These are phyloP conservation scores for Melampsora occidentalis DNA, from an alignment of 1,284 basidiomycete genomes.

Conservation along the genomic window DNA sequence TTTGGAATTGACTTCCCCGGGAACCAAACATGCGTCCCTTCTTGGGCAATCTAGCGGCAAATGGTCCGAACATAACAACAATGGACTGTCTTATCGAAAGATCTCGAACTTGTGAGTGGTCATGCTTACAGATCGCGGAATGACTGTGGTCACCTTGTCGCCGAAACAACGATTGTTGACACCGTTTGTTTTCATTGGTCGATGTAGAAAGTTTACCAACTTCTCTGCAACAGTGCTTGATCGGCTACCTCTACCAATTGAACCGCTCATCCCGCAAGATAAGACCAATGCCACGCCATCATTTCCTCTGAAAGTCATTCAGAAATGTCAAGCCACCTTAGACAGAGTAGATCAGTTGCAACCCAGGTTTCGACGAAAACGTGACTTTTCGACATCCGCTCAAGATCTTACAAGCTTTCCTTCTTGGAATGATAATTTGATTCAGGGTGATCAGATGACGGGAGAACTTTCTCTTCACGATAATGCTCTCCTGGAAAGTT, in stretches of 20 bases:
- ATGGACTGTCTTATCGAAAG: constrained; percentile 21
- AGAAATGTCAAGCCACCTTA: constrained; percentile 27
- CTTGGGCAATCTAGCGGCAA: constrained; percentile 21
- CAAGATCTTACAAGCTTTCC: background rate
- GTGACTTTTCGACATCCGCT: background rate
- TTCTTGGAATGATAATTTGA: constrained; percentile 27
- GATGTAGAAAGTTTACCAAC: constrained; percentile 35
- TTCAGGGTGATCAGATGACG: constrained; percentile 24
- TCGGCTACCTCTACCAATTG: constrained; percentile 20
- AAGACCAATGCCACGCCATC: background rate
- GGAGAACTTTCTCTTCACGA: constrained; percentile 19
- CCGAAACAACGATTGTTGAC: background rate
- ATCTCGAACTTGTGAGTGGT: constrained; percentile 24
- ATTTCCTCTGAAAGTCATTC: constrained; percentile 5
- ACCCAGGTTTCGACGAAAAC: constrained; percentile 26
- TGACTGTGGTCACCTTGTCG: background rate
- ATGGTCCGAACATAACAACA: constrained; percentile 26
- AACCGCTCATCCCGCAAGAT: constrained; percentile 21
- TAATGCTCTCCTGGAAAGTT: constrained; percentile 21
- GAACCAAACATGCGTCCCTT: constrained; percentile 15
- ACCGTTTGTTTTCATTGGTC: background rate
- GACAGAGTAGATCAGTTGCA: constrained; percentile 1
- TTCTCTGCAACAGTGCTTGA: constrained; percentile 27
- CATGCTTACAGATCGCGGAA: background rate
- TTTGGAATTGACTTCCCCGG: constrained; percentile 29